phyloP scores from a whole-genome alignment of 2,329 filamentous ascomycete species.

The Xylaria arbuscula region DNA sequence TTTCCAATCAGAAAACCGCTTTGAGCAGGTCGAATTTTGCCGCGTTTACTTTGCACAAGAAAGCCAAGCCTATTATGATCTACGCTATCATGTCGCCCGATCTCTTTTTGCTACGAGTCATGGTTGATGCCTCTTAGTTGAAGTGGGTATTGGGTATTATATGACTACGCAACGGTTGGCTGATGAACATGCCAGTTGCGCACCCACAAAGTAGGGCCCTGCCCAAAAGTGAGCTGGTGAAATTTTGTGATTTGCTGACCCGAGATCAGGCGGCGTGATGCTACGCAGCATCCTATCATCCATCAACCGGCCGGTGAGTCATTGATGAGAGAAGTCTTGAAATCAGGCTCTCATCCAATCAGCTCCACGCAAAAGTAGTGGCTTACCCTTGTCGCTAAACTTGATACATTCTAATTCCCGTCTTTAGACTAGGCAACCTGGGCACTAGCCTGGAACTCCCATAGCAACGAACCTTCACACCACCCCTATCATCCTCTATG shows the following conservation, averaged over 20 bases:
- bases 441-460: slow-evolving; percentile 12
- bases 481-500: slow-evolving; percentile 17
- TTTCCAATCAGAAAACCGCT: slow-evolving; percentile 46
- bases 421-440: slow-evolving; percentile 28
- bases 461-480: slow-evolving; percentile 23
- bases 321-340: slow-evolving; percentile 32
- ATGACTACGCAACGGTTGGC: slow-evolving; percentile 21
- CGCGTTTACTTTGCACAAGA: slow-evolving; percentile 16
- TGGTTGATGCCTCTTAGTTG: slow-evolving; percentile 24
- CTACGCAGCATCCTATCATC: slow-evolving; percentile 26
- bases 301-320: slow-evolving; percentile 35
- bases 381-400: slow-evolving; percentile 22
- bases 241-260: slow-evolving; percentile 36
- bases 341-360: slow-evolving; percentile 22
- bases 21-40: slow-evolving; percentile 40
- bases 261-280: slow-evolving; percentile 31
- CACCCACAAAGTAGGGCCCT: slow-evolving; percentile 16
- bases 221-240: slow-evolving; percentile 19
- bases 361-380: slow-evolving; percentile 12
- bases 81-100: slow-evolving; percentile 11
- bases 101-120: slow-evolving; percentile 13
- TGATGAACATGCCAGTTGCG: slow-evolving; percentile 33
- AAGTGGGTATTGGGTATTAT: slow-evolving; percentile 26
- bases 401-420: slow-evolving; percentile 16
- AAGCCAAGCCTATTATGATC: slow-evolving; percentile 21